phyloP scores from a whole-genome alignment of 139 green algal genomes.

The Chlamydomonas incerta region DNA sequence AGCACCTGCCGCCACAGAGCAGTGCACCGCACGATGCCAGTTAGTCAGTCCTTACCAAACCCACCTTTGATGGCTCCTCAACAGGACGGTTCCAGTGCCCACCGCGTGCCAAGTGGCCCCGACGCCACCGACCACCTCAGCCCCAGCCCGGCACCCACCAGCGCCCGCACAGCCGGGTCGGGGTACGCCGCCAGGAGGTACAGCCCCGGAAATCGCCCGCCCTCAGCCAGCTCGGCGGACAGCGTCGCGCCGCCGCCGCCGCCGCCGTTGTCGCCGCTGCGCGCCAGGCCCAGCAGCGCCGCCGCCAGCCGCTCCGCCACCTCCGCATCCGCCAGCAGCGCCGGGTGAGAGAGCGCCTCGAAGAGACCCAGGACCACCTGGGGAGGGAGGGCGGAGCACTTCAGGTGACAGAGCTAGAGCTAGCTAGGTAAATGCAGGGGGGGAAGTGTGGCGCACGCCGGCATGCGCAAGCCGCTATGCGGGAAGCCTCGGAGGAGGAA shows the following conservation, averaged over 20 bases:
- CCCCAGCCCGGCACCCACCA: conserved; percentile 12
- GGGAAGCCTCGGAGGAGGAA: background rate
- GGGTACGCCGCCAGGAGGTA: conserved; percentile 19
- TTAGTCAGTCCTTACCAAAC: too few relatives aligned
- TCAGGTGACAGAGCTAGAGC: background rate
- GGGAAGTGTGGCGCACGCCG: too few relatives aligned
- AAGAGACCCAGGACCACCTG: conserved; percentile 19
- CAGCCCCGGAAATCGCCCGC: conserved; percentile 19
- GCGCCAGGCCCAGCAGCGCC: background rate
- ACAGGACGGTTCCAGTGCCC: too few relatives aligned
- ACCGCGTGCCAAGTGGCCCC: too few relatives aligned
- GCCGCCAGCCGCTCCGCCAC: background rate
- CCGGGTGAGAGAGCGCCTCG: conserved; percentile 22
- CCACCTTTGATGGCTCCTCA: too few relatives aligned
- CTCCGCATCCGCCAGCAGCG: background rate
- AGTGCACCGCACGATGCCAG: too few relatives aligned
- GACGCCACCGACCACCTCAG: too few relatives aligned
- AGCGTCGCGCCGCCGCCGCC: background rate
- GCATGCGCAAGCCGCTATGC: too few relatives aligned
- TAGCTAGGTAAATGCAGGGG: background rate
- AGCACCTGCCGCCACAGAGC: conserved; percentile 14
- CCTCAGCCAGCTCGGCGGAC: conserved; percentile 18
- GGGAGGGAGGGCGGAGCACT: background rate
- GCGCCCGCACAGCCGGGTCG: background rate
- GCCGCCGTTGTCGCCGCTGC: too few relatives aligned